Conservation (phyloP, 768 basidiomycete genomes). For the Guyanaporus albipodus region DNA sequence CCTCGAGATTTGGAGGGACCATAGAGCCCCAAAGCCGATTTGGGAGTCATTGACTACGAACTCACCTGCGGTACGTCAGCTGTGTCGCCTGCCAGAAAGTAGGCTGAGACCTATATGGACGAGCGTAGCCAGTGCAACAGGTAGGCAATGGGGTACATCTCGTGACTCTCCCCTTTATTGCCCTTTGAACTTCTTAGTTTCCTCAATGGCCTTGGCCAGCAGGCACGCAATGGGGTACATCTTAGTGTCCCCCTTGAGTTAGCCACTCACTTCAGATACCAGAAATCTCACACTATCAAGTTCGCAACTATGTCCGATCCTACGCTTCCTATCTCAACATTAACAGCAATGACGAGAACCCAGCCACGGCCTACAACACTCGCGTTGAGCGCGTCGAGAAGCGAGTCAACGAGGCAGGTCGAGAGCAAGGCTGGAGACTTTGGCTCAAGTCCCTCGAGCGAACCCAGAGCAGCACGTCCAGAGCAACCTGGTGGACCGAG, state of each 20-base stretch:
- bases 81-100: background rate
- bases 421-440: too few relatives aligned
- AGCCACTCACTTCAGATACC: background rate
- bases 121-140: background rate
- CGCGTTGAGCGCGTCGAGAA: slow-evolving; percentile 47
- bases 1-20: slow-evolving; percentile 1
- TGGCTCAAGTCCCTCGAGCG: slow-evolving; percentile 1
- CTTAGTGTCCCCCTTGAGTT: background rate
- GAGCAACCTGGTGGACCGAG: slow-evolving; percentile 32
- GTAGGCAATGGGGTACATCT: background rate
- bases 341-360: slow-evolving; percentile 35
- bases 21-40: slow-evolving; percentile 11
- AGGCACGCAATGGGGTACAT: slow-evolving; percentile 13
- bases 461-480: slow-evolving; percentile 15
- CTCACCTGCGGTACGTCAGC: slow-evolving; percentile 6
- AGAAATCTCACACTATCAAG: slow-evolving; percentile 33
- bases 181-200: slow-evolving; percentile 1
- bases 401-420: slow-evolving; percentile 14
- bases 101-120: background rate
- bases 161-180: background rate
- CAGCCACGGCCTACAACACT: slow-evolving; percentile 40
- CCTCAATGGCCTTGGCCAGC: slow-evolving; percentile 17
- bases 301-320: slow-evolving; percentile 32
- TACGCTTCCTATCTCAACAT: slow-evolving; percentile 11
- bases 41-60: slow-evolving; percentile 13